A percentile compares a stretch with the other conserved stretches of the same genome.
Evolutionary conservation across 2,329 filamentous ascomycete species (phyloP).

Genomic region (Penicillium sp.): DNA sequence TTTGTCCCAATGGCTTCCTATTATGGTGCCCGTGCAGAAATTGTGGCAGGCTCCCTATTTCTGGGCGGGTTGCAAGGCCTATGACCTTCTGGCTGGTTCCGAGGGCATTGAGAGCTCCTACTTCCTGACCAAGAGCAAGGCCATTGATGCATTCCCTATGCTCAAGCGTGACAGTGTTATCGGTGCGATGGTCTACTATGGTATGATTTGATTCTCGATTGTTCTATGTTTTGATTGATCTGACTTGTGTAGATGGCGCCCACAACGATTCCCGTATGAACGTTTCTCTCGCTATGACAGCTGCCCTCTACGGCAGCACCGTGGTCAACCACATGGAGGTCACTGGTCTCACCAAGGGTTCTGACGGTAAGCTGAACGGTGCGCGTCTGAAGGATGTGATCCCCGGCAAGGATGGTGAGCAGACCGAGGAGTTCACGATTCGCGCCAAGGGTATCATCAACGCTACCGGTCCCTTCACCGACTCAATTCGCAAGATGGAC

Average conservation of each 20-base stretch:
- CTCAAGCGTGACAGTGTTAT: slow-evolving; percentile 78
- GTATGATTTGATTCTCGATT: slow-evolving; percentile 43
- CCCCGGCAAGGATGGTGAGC: slow-evolving; percentile 67
- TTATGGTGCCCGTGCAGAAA: slow-evolving; percentile 80
- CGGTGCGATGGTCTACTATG: slow-evolving; percentile 86
- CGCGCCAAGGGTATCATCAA: slow-evolving; percentile 84
- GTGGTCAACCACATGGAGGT: slow-evolving; percentile 86
- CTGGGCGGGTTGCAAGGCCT: slow-evolving; percentile 75
- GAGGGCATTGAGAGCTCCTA: slow-evolving; percentile 90
- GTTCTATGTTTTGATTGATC: too few relatives aligned
- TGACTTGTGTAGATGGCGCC: slow-evolving; percentile 67
- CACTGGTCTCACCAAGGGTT: slow-evolving; percentile 75
- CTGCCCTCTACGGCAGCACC: slow-evolving; percentile 83
- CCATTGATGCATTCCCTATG: slow-evolving; percentile 87
- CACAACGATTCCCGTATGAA: slow-evolving; percentile 96
- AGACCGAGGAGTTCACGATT: slow-evolving; percentile 69
- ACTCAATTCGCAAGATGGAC: slow-evolving; percentile 85
- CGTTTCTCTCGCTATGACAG: slow-evolving; percentile 84
- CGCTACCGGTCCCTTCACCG: slow-evolving; percentile 86
- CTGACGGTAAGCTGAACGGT: slow-evolving; percentile 73
- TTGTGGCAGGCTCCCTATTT: slow-evolving; percentile 84
- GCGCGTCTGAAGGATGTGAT: slow-evolving; percentile 75
- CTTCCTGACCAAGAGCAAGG: slow-evolving; percentile 85
- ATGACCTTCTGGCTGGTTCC: slow-evolving; percentile 82
- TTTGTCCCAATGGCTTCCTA: slow-evolving; percentile 79